Percentiles rank a stretch among this genome's conserved stretches.
Conservation (phyloP, 768 basidiomycete species). For the Boletus patriciae region DNA sequence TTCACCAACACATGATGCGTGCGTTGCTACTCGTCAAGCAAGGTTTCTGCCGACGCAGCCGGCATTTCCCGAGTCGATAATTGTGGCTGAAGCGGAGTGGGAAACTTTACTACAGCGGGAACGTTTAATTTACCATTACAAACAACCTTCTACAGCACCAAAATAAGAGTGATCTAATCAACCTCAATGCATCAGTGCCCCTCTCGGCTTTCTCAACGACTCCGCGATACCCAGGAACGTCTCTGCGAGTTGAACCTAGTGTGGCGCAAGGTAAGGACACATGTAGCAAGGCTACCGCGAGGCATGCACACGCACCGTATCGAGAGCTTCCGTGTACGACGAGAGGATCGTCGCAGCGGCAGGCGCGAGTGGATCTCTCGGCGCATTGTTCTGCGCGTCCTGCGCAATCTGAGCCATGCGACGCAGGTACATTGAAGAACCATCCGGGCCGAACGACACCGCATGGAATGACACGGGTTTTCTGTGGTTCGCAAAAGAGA, state of each 20-base stretch:
- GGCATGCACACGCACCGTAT: conserved; percentile 40
- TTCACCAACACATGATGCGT: too few relatives aligned
- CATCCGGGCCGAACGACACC: conserved; percentile 51
- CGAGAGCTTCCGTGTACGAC: conserved; percentile 50
- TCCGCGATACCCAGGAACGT: conserved; percentile 60
- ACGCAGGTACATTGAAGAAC: conserved; percentile 31
- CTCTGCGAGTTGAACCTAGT: conserved; percentile 52
- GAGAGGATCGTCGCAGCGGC: conserved; percentile 38
- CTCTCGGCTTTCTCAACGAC: conserved; percentile 57
- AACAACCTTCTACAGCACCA: too few relatives aligned
- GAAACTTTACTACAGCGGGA: too few relatives aligned
- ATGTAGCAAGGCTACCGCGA: background rate
- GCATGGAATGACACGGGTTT: conserved; percentile 59
- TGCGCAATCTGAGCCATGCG: conserved; percentile 55
- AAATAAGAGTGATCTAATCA: too few relatives aligned
- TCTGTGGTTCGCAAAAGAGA: conserved; percentile 27
- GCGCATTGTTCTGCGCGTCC: conserved; percentile 46
- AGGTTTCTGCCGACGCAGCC: too few relatives aligned
- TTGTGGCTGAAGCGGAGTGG: too few relatives aligned
- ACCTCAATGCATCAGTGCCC: conserved; percentile 41
- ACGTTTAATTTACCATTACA: too few relatives aligned
- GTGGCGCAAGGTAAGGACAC: background rate
- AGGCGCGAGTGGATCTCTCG: conserved; percentile 40
- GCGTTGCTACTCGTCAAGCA: too few relatives aligned
- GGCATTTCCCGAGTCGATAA: too few relatives aligned